Evolutionary conservation across 1,284 basidiomycete genomes (phyloP), one percentile per base, ranked within the genome.

Genomic region (Trametes hirsuta): DNA sequence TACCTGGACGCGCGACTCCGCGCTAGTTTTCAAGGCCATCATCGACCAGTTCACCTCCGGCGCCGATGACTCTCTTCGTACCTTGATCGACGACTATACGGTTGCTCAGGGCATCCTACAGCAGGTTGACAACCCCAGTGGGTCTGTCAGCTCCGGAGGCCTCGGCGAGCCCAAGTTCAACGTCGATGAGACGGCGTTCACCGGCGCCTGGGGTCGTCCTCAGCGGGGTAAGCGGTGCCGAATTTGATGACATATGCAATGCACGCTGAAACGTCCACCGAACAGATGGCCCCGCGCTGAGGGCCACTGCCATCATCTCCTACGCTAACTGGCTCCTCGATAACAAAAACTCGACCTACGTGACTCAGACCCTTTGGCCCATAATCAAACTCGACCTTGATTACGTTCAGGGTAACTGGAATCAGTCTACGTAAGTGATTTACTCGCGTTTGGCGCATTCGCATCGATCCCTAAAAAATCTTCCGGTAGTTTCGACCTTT

Each of bases 241-340:
- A 36, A 4, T 35, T 18, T 5, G 10, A 39, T 34, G 3, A 8
- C 24, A 3, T 14, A 15, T 51, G 6, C 51, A 37, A 51, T 35
- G 35, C 55, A 22, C 15, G 39, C 30, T 37, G 4, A 50, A 42
- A 15, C 35, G 4, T 25, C 4, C 12, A 14, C 10, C 6, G 3
- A 34, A 52, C 18, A 85, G 91, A 93, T 75, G 86, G 91, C 0
- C 90, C 91, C 30, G 87, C 91, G 12, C 77, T 92, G 34, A 85
- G 90, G 11, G 79, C 87, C 2, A 90, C 81, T 10, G 79, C 88
- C n/a, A 73, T 91, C 62, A 88, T 88, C 63, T 79, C 81, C 24
- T 91, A 89, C 62, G 87, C 87, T 10, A 87, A 89, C 68, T 89
- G 80, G 79, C 76, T 90, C 22, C 66, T 87, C 44, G 74, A 73